Evolutionary conservation across 768 basidiomycete genomes (phyloP), one percentile per base, ranked within the genome.

Genomic region (Mycena vulgaris): DNA sequence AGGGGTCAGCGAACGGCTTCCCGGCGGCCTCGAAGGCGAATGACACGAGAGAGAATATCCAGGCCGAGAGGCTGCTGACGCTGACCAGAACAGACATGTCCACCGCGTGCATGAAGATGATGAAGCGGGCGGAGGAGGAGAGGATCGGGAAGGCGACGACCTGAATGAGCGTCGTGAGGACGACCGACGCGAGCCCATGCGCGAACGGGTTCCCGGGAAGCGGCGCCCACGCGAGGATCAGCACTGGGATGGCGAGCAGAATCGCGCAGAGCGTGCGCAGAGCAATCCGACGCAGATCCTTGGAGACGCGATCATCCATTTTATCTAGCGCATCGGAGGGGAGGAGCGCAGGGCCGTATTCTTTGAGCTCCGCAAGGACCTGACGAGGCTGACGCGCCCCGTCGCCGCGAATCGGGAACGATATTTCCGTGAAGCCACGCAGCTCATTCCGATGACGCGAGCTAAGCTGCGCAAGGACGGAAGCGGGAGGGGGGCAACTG

Each of bases 201-300:
- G 77, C 74, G 62, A 75, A 72, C 14, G 80, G 79, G 33, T 75
- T 76, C 33, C 72, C 58, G 3, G 79, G 80, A 14, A 85, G 78
- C 3, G 77, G 78, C 1, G 84, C 83, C 85, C 85, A 86, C 8
- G 85, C 75, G 73, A 85, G 75, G 40, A 86, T 73, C 17, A 85
- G 78, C 10, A 86, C 83, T 1, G 85, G 85, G 33, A 85, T 76
- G 39, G 81, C 80, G 28, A 84, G 73, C 28, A 79, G 25, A n/a
- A 74, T 74, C 23, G 79, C 83, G 19, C 77, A 35, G 17, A 75
- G 56, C 2, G 81, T 82, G 21, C 83, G 81, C 16, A 75, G n/a
- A n/a, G n/a, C n/a, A n/a, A n/a, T n/a, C n/a, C n/a, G n/a, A n/a
- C n/a, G n/a, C n/a, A n/a, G n/a, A n/a, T n/a, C n/a, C n/a, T n/a